A percentile compares a stretch with the other conserved stretches of the same genome.
Conservation (phyloP, 768 basidiomycete species). For the Xerocomellus chrysenteron region DNA sequence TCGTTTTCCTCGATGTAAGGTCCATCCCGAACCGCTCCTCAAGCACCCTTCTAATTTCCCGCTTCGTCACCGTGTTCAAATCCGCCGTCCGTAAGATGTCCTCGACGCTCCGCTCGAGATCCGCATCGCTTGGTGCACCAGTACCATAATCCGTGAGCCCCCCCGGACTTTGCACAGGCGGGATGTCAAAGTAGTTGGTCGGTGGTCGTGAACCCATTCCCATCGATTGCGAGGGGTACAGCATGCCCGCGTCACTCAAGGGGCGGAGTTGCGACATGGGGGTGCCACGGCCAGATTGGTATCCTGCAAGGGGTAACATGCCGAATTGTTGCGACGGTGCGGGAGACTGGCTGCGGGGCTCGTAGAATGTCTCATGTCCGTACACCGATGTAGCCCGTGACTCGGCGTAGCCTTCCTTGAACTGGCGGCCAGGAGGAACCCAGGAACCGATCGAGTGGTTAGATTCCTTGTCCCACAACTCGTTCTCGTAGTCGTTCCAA, state of each 20-base stretch:
- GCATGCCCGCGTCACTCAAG: constrained; percentile 32
- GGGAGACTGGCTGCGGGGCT: constrained; percentile 71
- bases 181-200: constrained; percentile 77
- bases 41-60: constrained; percentile 79
- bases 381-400: constrained; percentile 79
- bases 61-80: constrained; percentile 88
- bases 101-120: constrained; percentile 74
- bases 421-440: constrained; percentile 74
- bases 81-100: constrained; percentile 76
- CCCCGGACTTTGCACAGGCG: constrained; percentile 50
- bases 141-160: constrained; percentile 42
- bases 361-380: constrained; percentile 86
- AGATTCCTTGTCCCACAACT: constrained; percentile 96
- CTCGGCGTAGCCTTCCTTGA: constrained; percentile 73
- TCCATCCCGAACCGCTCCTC: constrained; percentile 83
- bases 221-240: constrained; percentile 62
- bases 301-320: constrained; percentile 58
- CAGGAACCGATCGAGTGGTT: constrained; percentile 94
- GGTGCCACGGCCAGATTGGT: constrained; percentile 77
- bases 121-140: constrained; percentile 59
- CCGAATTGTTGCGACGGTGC: constrained; percentile 64
- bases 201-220: constrained; percentile 66
- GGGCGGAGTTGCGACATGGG: constrained; percentile 50
- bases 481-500: constrained; percentile 97
- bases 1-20: constrained; percentile 64